These are phyloP conservation scores for Wickerhamomyces mucosus DNA, from an alignment of 805 yeast species.

Conservation along the genomic window DNA sequence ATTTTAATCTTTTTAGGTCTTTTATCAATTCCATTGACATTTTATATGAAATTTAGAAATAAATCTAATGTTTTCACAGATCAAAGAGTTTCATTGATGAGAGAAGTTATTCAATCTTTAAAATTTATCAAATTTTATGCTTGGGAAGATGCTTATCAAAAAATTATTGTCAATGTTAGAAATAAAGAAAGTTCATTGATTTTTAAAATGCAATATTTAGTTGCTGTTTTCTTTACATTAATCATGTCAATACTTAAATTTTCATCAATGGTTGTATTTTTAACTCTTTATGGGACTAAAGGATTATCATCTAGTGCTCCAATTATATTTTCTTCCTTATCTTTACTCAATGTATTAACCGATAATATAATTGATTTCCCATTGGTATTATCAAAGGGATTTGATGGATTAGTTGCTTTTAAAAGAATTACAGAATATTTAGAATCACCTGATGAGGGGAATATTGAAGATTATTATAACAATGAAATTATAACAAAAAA, in stretches of 20 bases:
- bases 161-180: constrained; percentile 41
- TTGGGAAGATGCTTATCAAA: constrained; percentile 71
- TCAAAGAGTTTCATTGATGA: constrained; percentile 43
- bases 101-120: constrained; percentile 49
- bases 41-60: constrained; percentile 35
- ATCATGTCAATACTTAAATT: constrained; percentile 40
- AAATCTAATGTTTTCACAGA: constrained; percentile 50
- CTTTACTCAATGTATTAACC: constrained; percentile 53
- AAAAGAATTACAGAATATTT: constrained; percentile 50
- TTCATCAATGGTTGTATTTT: constrained; percentile 42
- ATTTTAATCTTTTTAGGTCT: constrained; percentile 30
- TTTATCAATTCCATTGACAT: constrained; percentile 33
- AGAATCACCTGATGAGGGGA: constrained; percentile 31
- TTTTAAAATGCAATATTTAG: constrained; percentile 43
- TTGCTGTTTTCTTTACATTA: constrained; percentile 46
- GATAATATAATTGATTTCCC: constrained; percentile 44
- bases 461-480: constrained; percentile 24
- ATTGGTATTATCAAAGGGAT: constrained; percentile 48
- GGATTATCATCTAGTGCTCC: constrained; percentile 34
- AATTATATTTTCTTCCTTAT: constrained; percentile 54
- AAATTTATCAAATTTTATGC: constrained; percentile 70
- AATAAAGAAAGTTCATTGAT: constrained; percentile 46
- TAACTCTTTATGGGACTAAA: constrained; percentile 26
- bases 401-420: constrained; percentile 52
- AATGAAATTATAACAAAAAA: constrained; percentile 5